Conservation (phyloP, 2,329 filamentous ascomycete genomes). For the Fusarium mexicanum region DNA sequence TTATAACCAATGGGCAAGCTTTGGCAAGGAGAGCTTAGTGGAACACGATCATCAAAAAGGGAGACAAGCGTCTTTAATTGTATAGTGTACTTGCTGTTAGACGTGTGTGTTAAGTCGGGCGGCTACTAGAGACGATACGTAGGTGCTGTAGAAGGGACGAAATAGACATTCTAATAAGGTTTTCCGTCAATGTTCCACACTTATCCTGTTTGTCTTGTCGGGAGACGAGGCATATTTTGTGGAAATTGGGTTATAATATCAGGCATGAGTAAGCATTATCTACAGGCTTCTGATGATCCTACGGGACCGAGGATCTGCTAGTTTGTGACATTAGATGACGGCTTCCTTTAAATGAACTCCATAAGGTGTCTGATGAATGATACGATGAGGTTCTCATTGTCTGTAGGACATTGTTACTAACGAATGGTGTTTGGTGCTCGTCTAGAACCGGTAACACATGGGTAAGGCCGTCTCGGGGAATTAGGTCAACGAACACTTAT, state of each 20-base stretch:
- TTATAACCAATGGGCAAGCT: neutral
- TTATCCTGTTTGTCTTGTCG: neutral
- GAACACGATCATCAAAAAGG: neutral
- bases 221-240: neutral
- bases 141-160: neutral
- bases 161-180: neutral
- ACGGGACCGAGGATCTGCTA: neutral
- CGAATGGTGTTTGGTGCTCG: neutral
- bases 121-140: neutral
- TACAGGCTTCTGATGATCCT: neutral
- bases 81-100: neutral
- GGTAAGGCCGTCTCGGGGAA: neutral
- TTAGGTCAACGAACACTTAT: neutral
- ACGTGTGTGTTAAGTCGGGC: neutral
- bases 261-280: neutral
- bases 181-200: neutral
- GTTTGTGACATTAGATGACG: neutral
- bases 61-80: neutral
- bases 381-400: neutral
- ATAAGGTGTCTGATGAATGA: neutral
- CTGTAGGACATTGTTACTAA: neutral
- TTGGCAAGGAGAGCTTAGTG: neutral
- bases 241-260: neutral
- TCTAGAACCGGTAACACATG: neutral
- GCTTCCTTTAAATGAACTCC: neutral